Evolutionary conservation across 768 basidiomycete species (phyloP), one percentile per base, ranked within the genome.

Genomic region (Symmetrospora coprosmae): DNA sequence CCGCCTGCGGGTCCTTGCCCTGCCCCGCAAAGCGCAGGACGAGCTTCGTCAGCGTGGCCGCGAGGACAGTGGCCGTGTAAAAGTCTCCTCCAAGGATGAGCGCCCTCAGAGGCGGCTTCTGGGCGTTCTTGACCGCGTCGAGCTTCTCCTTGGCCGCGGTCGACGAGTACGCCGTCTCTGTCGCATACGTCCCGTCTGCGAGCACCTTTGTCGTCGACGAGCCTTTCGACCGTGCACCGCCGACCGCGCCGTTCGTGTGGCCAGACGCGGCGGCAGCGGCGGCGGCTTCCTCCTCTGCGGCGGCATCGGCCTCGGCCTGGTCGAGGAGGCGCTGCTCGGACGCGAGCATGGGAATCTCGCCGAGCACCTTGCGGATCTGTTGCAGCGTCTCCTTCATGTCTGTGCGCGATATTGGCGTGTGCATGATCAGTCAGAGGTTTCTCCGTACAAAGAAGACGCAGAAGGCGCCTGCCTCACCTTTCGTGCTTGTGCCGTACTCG

Each of bases 171-270:
- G 87, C 87, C 1, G 87, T 87, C 75, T 97, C 94, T 4, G 92
- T 96, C 0, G 91, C 94, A 70, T 99, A 97, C 2, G 92, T 97
- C 8, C 94, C 94, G 68, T 99, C 94, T 19, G 89, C 89, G 61
- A 94, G 75, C 9, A 97, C 86, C 69, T 80, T 82, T 6, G 75
- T 76, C 1, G 70, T 73, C 25, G 73, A 72, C 11, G 72, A 69
- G 81, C 89, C 70, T 80, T 80, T 72, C 64, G 69, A 74, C 43
- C 70, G 71, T n/a, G n/a, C n/a, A n/a, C n/a, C n/a, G 43, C 43
- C 25, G 11, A 17, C 46, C n/a, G 31, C 28, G 17, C 21, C 23
- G 33, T 5, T 7, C 4, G 39, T 9, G 21, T 8, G 16, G 41
- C 52, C 52, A 41, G 37, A 38, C 34, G 52, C 4, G 7, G 6